phyloP scores from a whole-genome alignment of 2,329 filamentous ascomycete genomes.

The Dactylonectria estremocensis region DNA sequence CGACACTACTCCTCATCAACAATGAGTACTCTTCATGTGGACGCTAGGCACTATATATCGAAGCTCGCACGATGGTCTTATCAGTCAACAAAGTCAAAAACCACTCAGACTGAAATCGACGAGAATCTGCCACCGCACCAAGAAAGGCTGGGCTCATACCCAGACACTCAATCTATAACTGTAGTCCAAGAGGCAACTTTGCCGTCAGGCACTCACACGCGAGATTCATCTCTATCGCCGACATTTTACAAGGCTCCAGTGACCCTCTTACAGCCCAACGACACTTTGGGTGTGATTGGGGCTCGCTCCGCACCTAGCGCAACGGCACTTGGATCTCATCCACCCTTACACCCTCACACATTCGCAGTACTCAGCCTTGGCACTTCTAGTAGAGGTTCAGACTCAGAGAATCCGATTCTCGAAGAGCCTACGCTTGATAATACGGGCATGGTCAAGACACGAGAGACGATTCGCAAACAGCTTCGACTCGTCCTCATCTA shows the following conservation, averaged over 20 bases:
- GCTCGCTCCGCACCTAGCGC: constrained; percentile 28
- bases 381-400: constrained; percentile 35
- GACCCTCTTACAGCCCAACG: constrained; percentile 16
- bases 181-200: constrained; percentile 4
- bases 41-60: constrained; percentile 35
- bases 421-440: constrained; percentile 39
- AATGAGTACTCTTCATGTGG: constrained; percentile 34
- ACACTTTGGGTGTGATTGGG: constrained; percentile 17
- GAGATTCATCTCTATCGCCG: neutral
- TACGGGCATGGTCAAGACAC: constrained; percentile 55
- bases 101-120: neutral
- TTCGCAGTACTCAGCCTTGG: constrained; percentile 41
- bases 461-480: constrained; percentile 75
- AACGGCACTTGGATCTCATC: constrained; percentile 23
- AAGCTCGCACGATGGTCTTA: constrained; percentile 32
- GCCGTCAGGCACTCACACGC: constrained; percentile 19
- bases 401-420: constrained; percentile 31
- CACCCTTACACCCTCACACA: constrained; percentile 46
- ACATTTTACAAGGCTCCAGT: constrained; percentile 9
- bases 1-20: constrained; percentile 37
- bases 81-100: constrained; percentile 27
- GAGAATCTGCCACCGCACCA: neutral
- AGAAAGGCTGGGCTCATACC: constrained; percentile 4
- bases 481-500: constrained; percentile 83
- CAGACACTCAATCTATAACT: neutral